phyloP scores from a whole-genome alignment of 2,329 filamentous ascomycete genomes.

The Orbilia javanica region DNA sequence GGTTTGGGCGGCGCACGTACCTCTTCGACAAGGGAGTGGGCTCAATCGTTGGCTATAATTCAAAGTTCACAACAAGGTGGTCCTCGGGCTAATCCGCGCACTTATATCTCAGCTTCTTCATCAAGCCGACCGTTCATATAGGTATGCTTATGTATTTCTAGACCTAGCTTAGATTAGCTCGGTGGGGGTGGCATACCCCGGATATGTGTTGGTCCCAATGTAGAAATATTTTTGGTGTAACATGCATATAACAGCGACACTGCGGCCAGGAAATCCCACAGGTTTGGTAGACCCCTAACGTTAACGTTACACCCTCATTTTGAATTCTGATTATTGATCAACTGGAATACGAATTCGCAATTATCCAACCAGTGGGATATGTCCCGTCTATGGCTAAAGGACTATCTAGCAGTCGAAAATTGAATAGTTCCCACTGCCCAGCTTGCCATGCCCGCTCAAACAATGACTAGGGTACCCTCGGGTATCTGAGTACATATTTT shows the following conservation, averaged over 20 bases:
- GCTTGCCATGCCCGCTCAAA: no score
- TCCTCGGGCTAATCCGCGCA: background rate
- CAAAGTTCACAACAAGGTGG: background rate
- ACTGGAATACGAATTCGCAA: background rate
- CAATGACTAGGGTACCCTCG: no score
- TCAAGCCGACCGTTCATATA: background rate
- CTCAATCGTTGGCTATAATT: no score
- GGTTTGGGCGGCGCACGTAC: constrained; percentile 5
- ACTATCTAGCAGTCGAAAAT: background rate
- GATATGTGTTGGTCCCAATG: no score
- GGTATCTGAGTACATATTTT: no score
- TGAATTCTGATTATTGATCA: background rate
- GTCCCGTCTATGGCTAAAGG: background rate
- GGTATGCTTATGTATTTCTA: background rate
- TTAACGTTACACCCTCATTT: background rate
- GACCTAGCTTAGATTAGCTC: background rate
- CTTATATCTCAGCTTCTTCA: background rate
- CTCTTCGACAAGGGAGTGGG: background rate
- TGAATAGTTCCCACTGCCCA: no score
- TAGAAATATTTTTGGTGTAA: no score
- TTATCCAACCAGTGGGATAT: background rate
- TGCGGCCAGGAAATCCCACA: background rate
- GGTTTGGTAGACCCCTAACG: background rate
- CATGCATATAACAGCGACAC: no score
- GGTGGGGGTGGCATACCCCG: background rate